Evolutionary conservation across 1,139 yeast species (phyloP).

Genomic region (Saccharomyces hybrid): DNA sequence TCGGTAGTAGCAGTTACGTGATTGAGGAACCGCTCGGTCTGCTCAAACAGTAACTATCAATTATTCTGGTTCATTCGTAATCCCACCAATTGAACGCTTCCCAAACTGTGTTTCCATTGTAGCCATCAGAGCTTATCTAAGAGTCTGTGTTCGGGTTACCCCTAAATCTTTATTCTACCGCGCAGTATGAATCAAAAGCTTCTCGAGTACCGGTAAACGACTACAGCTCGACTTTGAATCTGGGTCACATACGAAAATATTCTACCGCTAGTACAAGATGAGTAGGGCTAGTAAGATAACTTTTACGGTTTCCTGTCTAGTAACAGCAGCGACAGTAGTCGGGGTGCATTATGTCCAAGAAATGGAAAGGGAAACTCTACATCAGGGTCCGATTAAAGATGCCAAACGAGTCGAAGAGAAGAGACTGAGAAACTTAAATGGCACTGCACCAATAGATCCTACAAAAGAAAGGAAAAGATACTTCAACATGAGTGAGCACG

Average conservation of each 20-base stretch:
- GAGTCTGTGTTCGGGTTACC: neutral
- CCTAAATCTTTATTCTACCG: neutral
- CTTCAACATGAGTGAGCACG: constrained; percentile 67
- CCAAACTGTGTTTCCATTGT: neutral
- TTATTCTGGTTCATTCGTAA: neutral
- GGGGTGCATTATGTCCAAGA: constrained; percentile 65
- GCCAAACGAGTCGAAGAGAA: constrained; percentile 53
- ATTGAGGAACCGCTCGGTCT: neutral
- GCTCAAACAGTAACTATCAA: neutral
- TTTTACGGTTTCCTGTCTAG: constrained; percentile 47
- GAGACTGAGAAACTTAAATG: constrained; percentile 19
- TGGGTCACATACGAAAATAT: neutral
- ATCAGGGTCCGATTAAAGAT: constrained; percentile 77
- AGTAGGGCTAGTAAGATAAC: constrained; percentile 68
- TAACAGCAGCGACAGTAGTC: constrained; percentile 51
- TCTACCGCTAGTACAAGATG: constrained; percentile 36
- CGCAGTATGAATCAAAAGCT: neutral
- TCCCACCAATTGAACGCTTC: neutral
- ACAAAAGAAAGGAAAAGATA: constrained; percentile 36
- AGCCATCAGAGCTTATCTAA: neutral
- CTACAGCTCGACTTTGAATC: neutral
- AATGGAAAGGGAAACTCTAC: constrained; percentile 57
- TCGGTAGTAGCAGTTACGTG: neutral
- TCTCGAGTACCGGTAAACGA: neutral
- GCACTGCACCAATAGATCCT: constrained; percentile 12